Conservation (phyloP, 257 asterid genomes). For the Ocimum tenuiflorum region DNA sequence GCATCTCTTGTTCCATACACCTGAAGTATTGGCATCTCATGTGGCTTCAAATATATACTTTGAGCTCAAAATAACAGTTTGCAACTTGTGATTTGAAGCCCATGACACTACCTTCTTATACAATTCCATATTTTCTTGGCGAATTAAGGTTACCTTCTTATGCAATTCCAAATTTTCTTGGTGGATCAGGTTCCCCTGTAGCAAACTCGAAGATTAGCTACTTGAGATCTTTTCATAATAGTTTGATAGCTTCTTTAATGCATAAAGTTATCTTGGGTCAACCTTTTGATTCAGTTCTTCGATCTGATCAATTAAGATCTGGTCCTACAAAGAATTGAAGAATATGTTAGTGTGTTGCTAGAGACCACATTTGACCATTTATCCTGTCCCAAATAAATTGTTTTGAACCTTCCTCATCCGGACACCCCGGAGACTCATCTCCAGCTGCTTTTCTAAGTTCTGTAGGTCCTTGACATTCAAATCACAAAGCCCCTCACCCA, state of each 20-base stretch:
- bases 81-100: neutral
- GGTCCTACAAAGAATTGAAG: conserved; percentile 40
- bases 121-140: conserved; percentile 44
- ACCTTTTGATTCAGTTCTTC: conserved; percentile 60
- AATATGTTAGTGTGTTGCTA: conserved; percentile 6
- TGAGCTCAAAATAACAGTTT: neutral
- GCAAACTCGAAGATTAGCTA: conserved; percentile 23
- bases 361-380: neutral
- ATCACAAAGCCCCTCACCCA: conserved; percentile 69
- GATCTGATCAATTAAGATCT: conserved; percentile 47
- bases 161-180: conserved; percentile 61
- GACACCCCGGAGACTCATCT: conserved; percentile 51
- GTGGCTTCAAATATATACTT: neutral
- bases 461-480: conserved; percentile 51
- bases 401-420: conserved; percentile 55
- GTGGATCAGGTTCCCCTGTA: conserved; percentile 62
- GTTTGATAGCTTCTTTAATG: neutral
- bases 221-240: conserved; percentile 6
- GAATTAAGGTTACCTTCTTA: conserved; percentile 46
- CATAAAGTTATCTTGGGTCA: conserved; percentile 4
- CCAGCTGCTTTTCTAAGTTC: conserved; percentile 61
- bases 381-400: neutral
- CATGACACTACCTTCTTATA: conserved; percentile 44
- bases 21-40: conserved; percentile 25
- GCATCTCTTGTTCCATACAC: conserved; percentile 42